Conservation (phyloP, 2,329 filamentous ascomycete species). For the Ceratocystis variospora region DNA sequence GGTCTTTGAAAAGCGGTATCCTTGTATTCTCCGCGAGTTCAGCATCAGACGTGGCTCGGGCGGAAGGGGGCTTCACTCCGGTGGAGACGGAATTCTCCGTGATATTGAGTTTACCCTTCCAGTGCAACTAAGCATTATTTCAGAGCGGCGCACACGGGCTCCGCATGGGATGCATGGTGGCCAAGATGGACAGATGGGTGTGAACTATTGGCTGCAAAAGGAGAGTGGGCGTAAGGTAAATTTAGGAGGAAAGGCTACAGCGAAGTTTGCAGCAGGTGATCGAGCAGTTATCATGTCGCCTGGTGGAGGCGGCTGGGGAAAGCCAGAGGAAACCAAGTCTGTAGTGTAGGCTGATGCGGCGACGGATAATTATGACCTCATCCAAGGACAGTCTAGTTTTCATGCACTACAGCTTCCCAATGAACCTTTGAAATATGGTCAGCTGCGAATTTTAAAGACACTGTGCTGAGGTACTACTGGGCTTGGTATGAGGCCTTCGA, state of each 20-base stretch:
- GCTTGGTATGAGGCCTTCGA: too few species aligned
- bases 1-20: slow-evolving; percentile 42
- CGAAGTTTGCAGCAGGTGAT: slow-evolving; percentile 61
- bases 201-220: slow-evolving; percentile 77
- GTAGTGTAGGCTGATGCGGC: too few species aligned
- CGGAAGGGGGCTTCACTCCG: slow-evolving; percentile 50
- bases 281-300: slow-evolving; percentile 66
- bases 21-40: slow-evolving; percentile 59
- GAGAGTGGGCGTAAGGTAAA: slow-evolving; percentile 57
- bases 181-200: slow-evolving; percentile 59
- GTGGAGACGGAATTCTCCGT: slow-evolving; percentile 60
- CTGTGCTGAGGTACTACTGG: too few species aligned
- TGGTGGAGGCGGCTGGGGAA: slow-evolving; percentile 66
- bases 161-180: slow-evolving; percentile 65
- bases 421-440: too few species aligned
- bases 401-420: too few species aligned
- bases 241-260: slow-evolving; percentile 66
- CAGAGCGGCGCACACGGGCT: slow-evolving; percentile 61
- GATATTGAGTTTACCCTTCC: slow-evolving; percentile 71
- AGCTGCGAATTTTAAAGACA: too few species aligned
- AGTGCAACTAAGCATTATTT: slow-evolving; percentile 63
- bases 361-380: too few species aligned
- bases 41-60: slow-evolving; percentile 48
- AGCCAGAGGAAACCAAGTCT: slow-evolving; percentile 23
- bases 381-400: too few species aligned